These are phyloP conservation scores for Aphelidium insulamus DNA, from an alignment of 371 early-diverging fungal species.

Conservation along the genomic window DNA sequence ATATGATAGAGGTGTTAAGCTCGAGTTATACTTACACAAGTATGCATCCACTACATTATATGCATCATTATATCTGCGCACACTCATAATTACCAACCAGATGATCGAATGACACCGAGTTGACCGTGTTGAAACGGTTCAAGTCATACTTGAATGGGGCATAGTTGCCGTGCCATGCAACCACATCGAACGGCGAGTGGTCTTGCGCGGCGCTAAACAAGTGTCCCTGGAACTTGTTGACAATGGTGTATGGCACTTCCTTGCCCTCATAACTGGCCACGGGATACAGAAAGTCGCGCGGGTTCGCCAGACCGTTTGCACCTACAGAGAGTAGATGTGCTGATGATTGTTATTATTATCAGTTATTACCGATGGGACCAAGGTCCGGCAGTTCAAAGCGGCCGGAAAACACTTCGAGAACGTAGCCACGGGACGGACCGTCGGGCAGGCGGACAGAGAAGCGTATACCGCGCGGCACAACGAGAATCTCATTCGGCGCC, in stretches of 20 bases:
- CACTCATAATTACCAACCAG: conserved; percentile 23
- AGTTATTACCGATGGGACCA: conserved; percentile 60
- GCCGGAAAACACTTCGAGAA: conserved; percentile 61
- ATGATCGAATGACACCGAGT: conserved; percentile 80
- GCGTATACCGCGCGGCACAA: conserved; percentile 77
- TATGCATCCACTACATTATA: not conserved
- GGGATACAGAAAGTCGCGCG: conserved; percentile 79
- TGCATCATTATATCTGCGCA: not conserved
- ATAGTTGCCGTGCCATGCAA: conserved; percentile 96
- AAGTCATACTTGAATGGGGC: conserved; percentile 88
- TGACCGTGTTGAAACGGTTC: conserved; percentile 55
- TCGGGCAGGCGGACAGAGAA: conserved; percentile 58
- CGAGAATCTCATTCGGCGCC: conserved; percentile 72
- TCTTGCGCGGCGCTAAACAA: conserved; percentile 44
- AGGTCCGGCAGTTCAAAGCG: conserved; percentile 88
- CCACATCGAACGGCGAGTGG: conserved; percentile 85
- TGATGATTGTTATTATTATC: not conserved
- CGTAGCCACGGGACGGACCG: conserved; percentile 66
- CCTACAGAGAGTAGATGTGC: conserved; percentile 7
- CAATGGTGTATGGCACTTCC: conserved; percentile 30
- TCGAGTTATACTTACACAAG: too few species aligned
- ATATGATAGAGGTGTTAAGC: conserved; percentile 1
- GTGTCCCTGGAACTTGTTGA: conserved; percentile 63
- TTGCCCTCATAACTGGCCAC: conserved; percentile 48
- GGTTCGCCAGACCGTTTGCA: conserved; percentile 86